Conservation (phyloP, 345 rosid genomes). For the Hibiscus trionum region DNA sequence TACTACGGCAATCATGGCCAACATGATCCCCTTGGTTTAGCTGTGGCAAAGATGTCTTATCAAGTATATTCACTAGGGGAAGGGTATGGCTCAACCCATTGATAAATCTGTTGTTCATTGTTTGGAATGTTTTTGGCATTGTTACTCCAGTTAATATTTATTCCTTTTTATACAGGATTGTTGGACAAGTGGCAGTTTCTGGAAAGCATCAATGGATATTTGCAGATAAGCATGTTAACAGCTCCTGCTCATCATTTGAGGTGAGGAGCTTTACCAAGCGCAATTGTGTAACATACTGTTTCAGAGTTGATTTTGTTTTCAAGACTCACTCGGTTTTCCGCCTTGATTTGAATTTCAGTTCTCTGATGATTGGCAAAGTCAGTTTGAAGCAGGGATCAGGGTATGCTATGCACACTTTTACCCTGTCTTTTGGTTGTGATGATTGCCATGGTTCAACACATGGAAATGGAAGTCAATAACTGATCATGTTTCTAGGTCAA, state of each 20-base stretch:
- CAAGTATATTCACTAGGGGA: constrained; percentile 81
- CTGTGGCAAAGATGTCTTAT: constrained; percentile 85
- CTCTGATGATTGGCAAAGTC: constrained; percentile 70
- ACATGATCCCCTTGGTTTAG: constrained; percentile 50
- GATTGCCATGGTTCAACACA: background rate
- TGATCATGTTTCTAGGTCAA: background rate
- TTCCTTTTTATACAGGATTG: constrained; percentile 45
- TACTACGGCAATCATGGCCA: constrained; percentile 50
- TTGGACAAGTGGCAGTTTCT: constrained; percentile 78
- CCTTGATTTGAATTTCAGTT: constrained; percentile 37
- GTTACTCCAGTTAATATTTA: background rate
- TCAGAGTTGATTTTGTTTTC: background rate
- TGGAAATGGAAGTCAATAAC: background rate
- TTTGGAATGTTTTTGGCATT: constrained; percentile 1
- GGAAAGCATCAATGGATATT: constrained; percentile 74
- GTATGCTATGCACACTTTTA: constrained; percentile 28
- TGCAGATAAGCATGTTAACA: constrained; percentile 37
- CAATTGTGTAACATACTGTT: background rate
- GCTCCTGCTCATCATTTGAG: constrained; percentile 46
- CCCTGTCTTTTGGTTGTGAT: background rate
- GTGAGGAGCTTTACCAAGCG: constrained; percentile 26
- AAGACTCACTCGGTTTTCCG: constrained; percentile 10
- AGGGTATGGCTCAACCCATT: constrained; percentile 49
- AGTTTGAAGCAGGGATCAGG: constrained; percentile 37
- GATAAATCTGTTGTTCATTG: constrained; percentile 6